These are phyloP conservation scores for Allomyces javanicus DNA, from an alignment of 192 early-diverging fungal species.

Conservation along the genomic window DNA sequence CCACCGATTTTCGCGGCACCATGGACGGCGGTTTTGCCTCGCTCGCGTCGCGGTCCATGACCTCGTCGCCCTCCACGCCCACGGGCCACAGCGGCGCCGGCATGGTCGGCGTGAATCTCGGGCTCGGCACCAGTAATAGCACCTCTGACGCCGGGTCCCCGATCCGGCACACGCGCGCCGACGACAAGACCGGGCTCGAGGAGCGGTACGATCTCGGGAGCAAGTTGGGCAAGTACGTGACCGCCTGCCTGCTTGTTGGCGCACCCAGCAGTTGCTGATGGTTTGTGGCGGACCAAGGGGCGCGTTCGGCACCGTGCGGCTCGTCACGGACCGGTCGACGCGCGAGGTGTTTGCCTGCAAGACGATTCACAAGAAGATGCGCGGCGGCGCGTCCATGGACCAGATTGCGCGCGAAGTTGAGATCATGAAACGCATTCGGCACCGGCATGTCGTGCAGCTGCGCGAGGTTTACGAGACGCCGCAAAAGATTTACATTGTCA, in stretches of 20 bases:
- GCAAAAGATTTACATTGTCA: slow-evolving; percentile 23
- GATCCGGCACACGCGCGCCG: slow-evolving; percentile 5
- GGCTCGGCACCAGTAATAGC: too few relatives aligned
- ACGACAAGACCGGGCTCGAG: slow-evolving; percentile 5
- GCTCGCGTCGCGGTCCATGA: too few relatives aligned
- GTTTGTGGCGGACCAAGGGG: slow-evolving; percentile 14
- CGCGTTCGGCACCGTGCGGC: slow-evolving; percentile 23
- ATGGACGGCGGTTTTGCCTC: too few relatives aligned
- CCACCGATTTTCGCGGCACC: too few relatives aligned
- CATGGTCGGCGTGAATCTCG: too few relatives aligned
- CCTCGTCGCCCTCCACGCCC: too few relatives aligned
- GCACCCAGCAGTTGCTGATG: background rate
- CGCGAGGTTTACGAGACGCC: slow-evolving; percentile 27
- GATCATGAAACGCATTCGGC: slow-evolving; percentile 26
- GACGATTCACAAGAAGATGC: slow-evolving; percentile 19
- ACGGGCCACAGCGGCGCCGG: too few relatives aligned
- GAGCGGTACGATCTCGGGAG: slow-evolving; percentile 5
- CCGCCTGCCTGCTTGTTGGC: background rate
- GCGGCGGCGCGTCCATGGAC: slow-evolving; percentile 15
- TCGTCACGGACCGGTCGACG: slow-evolving; percentile 16
- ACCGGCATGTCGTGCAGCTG: slow-evolving; percentile 20
- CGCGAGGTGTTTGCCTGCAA: slow-evolving; percentile 24
- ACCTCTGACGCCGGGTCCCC: background rate
- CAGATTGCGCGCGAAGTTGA: slow-evolving; percentile 24
- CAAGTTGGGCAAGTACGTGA: slow-evolving; percentile 6